Conservation (phyloP, 352 stramenopile species). For the Pythium pyrilobum region DNA sequence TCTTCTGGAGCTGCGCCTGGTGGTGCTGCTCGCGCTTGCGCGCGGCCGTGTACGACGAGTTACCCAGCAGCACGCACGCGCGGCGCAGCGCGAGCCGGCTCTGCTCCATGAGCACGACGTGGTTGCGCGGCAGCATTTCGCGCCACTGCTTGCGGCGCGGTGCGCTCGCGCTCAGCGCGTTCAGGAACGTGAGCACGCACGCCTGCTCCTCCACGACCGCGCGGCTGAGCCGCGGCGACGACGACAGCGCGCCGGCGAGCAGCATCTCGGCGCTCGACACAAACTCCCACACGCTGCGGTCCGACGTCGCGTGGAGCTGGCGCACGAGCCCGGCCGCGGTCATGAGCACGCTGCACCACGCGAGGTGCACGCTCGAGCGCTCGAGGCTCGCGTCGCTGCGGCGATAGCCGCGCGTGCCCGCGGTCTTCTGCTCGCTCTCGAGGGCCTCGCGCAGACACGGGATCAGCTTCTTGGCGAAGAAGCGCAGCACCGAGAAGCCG, state of each 20-base stretch:
- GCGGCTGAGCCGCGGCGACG: slow-evolving; percentile 31
- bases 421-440: slow-evolving; percentile 27
- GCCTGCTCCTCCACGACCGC: slow-evolving; percentile 46
- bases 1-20: slow-evolving; percentile 24
- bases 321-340: slow-evolving; percentile 12
- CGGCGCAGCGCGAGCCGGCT: slow-evolving; percentile 47
- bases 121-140: slow-evolving; percentile 43
- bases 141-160: slow-evolving; percentile 43
- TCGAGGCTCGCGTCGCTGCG: slow-evolving; percentile 10
- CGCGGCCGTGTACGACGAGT: slow-evolving; percentile 25
- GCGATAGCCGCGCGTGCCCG: slow-evolving; percentile 33
- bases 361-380: slow-evolving; percentile 41
- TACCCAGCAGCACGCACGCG: slow-evolving; percentile 50
- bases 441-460: slow-evolving; percentile 37
- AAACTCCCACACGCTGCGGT: slow-evolving; percentile 46
- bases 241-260: slow-evolving; percentile 30
- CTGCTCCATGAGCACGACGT: slow-evolving; percentile 60
- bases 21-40: slow-evolving; percentile 18
- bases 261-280: slow-evolving; percentile 41
- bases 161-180: slow-evolving; percentile 29
- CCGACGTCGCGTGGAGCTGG: neutral
- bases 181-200: slow-evolving; percentile 36
- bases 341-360: slow-evolving; percentile 55
- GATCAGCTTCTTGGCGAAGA: slow-evolving; percentile 46
- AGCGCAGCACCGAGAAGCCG: slow-evolving; percentile 28